Conservation (phyloP, 352 stramenopile genomes). For the Elongisporangium prolatum region DNA sequence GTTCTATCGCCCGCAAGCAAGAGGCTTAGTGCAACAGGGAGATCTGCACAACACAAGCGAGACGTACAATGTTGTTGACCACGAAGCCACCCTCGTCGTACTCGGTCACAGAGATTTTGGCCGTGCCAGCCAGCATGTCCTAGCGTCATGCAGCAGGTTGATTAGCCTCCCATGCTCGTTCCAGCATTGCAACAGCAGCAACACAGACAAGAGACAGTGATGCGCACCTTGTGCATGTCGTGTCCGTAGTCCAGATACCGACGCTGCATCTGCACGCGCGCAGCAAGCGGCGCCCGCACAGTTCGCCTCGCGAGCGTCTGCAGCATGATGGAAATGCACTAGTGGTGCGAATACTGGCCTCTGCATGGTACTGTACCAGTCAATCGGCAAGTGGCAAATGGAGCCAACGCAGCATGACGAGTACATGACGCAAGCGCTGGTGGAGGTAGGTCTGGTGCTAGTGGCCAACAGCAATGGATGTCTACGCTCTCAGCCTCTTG, state of each 20-base stretch:
- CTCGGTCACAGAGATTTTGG: constrained; percentile 76
- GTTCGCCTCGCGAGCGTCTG: constrained; percentile 16
- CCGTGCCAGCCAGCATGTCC: constrained; percentile 81
- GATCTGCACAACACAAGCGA: not conserved
- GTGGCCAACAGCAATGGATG: not conserved
- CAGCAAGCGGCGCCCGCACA: constrained; percentile 11
- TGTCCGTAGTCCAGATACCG: constrained; percentile 81
- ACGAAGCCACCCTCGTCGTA: constrained; percentile 86
- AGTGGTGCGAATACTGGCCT: constrained; percentile 8
- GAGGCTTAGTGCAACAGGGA: not conserved
- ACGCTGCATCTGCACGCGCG: constrained; percentile 14
- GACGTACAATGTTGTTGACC: constrained; percentile 66
- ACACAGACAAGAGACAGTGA: not conserved
- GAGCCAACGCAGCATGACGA: constrained; percentile 27
- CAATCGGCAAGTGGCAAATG: constrained; percentile 1
- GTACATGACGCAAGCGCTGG: constrained; percentile 74
- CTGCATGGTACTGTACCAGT: constrained; percentile 8
- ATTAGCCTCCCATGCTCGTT: not conserved
- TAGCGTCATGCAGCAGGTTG: constrained; percentile 13
- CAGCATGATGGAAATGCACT: constrained; percentile 12
- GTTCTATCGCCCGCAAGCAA: constrained; percentile 33
- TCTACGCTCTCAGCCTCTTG: not conserved
- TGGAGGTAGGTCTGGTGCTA: constrained; percentile 30
- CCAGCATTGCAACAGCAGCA: not conserved
- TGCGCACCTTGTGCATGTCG: constrained; percentile 71